Percentiles rank a stretch among this genome's conserved stretches.
Conservation (phyloP, 805 yeast species). For the Starmerella davenportii region DNA sequence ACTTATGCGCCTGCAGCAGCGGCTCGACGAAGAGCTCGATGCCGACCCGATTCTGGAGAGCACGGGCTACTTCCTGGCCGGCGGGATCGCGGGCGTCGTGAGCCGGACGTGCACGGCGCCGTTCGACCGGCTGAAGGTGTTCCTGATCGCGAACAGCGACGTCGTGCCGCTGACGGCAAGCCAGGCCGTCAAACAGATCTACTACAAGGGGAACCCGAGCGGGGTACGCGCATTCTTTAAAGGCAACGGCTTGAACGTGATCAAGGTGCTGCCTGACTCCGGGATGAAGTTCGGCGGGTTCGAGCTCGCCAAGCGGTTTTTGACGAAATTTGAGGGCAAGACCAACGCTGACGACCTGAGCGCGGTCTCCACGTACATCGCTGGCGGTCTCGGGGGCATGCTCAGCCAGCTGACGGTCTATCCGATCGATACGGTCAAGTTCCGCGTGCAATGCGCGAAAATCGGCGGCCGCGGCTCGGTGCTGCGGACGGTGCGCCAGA, state of each 20-base stretch:
- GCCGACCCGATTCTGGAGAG: slow-evolving; percentile 1
- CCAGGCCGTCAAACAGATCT: slow-evolving; percentile 64
- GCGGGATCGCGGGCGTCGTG: slow-evolving; percentile 89
- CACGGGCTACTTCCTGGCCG: slow-evolving; percentile 80
- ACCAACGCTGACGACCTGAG: slow-evolving; percentile 53
- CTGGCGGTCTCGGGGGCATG: slow-evolving; percentile 96
- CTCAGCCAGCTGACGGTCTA: slow-evolving; percentile 81
- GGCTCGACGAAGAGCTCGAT: slow-evolving; percentile 1
- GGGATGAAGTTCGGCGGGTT: slow-evolving; percentile 95
- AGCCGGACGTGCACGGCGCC: slow-evolving; percentile 96
- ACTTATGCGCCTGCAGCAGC: background rate
- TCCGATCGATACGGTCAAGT: slow-evolving; percentile 88
- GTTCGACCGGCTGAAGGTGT: slow-evolving; percentile 85
- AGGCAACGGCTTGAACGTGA: slow-evolving; percentile 84
- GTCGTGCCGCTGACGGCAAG: slow-evolving; percentile 39
- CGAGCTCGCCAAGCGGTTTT: slow-evolving; percentile 61
- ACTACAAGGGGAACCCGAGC: slow-evolving; percentile 45
- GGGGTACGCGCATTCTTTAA: slow-evolving; percentile 80
- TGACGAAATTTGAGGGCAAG: slow-evolving; percentile 62
- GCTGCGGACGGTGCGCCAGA: slow-evolving; percentile 48
- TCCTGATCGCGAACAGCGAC: slow-evolving; percentile 56
- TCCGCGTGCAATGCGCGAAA: slow-evolving; percentile 83
- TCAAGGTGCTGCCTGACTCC: slow-evolving; percentile 90
- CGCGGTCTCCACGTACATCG: slow-evolving; percentile 59
- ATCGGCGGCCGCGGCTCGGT: slow-evolving; percentile 41